Evolutionary conservation across 2,329 filamentous ascomycete species (phyloP).

Genomic region (Nectriaceae sp.): DNA sequence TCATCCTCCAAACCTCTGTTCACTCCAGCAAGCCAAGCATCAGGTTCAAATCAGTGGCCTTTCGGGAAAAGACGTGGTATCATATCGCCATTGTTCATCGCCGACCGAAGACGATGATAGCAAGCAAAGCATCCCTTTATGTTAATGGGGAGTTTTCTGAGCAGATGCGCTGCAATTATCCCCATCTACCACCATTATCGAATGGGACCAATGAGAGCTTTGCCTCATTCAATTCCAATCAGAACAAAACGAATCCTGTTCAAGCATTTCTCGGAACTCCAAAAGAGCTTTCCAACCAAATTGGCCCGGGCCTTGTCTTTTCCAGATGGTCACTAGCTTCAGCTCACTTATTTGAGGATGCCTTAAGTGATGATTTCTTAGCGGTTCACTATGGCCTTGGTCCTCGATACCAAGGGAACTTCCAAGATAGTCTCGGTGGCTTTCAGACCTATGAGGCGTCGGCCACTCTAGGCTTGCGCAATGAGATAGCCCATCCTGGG

Average conservation of each 20-base stretch:
- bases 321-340: slow-evolving; percentile 90
- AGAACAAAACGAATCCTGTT: slow-evolving; percentile 65
- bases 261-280: slow-evolving; percentile 95
- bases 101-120: slow-evolving; percentile 70
- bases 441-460: slow-evolving; percentile 97
- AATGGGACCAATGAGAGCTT: slow-evolving; percentile 68
- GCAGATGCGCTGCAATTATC: slow-evolving; percentile 87
- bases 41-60: slow-evolving; percentile 82
- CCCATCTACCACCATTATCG: slow-evolving; percentile 68
- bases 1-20: slow-evolving; percentile 95
- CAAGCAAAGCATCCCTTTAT: slow-evolving; percentile 83
- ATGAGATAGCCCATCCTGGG: slow-evolving; percentile 85
- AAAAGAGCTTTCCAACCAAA: slow-evolving; percentile 75
- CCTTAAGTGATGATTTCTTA: slow-evolving; percentile 86
- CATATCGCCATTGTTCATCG: slow-evolving; percentile 89
- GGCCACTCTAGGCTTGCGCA: slow-evolving; percentile 84
- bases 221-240: slow-evolving; percentile 64
- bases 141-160: slow-evolving; percentile 94
- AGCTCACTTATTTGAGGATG: slow-evolving; percentile 85
- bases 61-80: slow-evolving; percentile 82
- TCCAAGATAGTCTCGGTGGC: slow-evolving; percentile 92
- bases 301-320: slow-evolving; percentile 71
- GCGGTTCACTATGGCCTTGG: slow-evolving; percentile 90
- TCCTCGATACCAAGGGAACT: slow-evolving; percentile 90
- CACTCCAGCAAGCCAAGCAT: slow-evolving; percentile 85